Conservation (phyloP, 371 early-diverging fungal genomes). For the Zychaea mexicana region DNA sequence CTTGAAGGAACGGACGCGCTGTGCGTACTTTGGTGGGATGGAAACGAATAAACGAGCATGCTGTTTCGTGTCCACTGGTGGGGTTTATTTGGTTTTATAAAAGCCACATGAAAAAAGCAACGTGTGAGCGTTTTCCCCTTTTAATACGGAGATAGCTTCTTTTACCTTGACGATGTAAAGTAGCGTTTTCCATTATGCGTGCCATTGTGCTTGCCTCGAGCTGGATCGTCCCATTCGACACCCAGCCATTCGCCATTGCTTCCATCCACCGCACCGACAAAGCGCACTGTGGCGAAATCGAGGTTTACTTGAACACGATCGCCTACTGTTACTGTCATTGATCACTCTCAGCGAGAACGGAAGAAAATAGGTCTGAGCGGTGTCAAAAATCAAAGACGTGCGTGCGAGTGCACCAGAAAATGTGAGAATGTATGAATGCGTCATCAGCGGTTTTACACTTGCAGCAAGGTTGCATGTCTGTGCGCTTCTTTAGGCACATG, state of each 20-base stretch:
- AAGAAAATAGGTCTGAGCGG: background rate
- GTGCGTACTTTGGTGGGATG: slow-evolving; percentile 53
- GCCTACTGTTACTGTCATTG: slow-evolving; percentile 18
- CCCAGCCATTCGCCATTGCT: slow-evolving; percentile 81
- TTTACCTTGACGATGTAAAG: slow-evolving; percentile 51
- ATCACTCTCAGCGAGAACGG: background rate
- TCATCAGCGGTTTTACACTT: background rate
- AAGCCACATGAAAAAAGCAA: background rate
- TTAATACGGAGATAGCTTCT: no score
- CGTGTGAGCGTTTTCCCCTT: background rate
- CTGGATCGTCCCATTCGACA: slow-evolving; percentile 84
- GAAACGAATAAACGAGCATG: slow-evolving; percentile 79
- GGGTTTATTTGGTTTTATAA: no score
- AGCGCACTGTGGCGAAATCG: slow-evolving; percentile 68
- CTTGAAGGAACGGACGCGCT: slow-evolving; percentile 55
- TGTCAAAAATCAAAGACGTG: no score
- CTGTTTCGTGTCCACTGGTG: slow-evolving; percentile 36
- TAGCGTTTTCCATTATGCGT: slow-evolving; percentile 63
- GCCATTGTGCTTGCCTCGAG: slow-evolving; percentile 86
- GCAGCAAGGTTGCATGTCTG: slow-evolving; percentile 1
- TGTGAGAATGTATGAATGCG: no score
- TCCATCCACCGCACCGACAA: slow-evolving; percentile 60
- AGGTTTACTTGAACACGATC: slow-evolving; percentile 44
- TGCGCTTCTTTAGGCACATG: background rate
- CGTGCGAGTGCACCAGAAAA: no score